Conservation (phyloP, 2,329 filamentous ascomycete genomes). For the Truncatella angustata region DNA sequence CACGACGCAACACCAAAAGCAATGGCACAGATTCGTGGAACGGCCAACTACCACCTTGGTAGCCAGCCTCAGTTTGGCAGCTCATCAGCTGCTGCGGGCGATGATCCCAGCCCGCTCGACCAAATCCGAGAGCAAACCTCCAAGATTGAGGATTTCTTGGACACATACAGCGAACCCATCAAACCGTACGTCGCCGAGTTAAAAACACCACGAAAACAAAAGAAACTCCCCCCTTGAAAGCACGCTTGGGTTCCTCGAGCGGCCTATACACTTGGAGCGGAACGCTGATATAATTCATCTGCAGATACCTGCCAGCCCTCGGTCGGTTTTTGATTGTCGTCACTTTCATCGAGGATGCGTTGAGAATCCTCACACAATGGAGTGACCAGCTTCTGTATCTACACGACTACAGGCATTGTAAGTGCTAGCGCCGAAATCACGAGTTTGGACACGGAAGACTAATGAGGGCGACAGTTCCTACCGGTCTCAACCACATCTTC, state of each 20-base stretch:
- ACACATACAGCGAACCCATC: slow-evolving; percentile 82
- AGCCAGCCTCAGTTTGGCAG: slow-evolving; percentile 70
- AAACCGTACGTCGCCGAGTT: slow-evolving; percentile 81
- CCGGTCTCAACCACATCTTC: slow-evolving; percentile 87
- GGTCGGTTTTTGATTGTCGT: slow-evolving; percentile 97
- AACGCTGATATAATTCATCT: slow-evolving; percentile 5
- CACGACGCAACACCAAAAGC: slow-evolving; percentile 9
- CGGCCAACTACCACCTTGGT: slow-evolving; percentile 77
- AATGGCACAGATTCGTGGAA: slow-evolving; percentile 56
- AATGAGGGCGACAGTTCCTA: slow-evolving; percentile 63
- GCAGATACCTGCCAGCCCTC: slow-evolving; percentile 88
- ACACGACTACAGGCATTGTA: slow-evolving; percentile 90
- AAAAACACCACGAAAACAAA: background rate
- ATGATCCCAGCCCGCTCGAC: slow-evolving; percentile 77
- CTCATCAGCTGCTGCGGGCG: slow-evolving; percentile 57
- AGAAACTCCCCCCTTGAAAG: too few relatives aligned
- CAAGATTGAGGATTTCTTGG: slow-evolving; percentile 95
- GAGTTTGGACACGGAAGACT: slow-evolving; percentile 15
- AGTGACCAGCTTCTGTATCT: slow-evolving; percentile 90
- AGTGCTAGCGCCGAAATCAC: slow-evolving; percentile 33
- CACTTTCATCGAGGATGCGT: slow-evolving; percentile 94
- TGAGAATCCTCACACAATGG: slow-evolving; percentile 98
- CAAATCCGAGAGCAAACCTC: slow-evolving; percentile 91
- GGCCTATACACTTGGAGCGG: slow-evolving; percentile 12
- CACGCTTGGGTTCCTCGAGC: background rate